A percentile compares a stretch with the other conserved stretches of the same genome.
Conservation (phyloP, 768 basidiomycete species). For the Lyophyllum semitale region DNA sequence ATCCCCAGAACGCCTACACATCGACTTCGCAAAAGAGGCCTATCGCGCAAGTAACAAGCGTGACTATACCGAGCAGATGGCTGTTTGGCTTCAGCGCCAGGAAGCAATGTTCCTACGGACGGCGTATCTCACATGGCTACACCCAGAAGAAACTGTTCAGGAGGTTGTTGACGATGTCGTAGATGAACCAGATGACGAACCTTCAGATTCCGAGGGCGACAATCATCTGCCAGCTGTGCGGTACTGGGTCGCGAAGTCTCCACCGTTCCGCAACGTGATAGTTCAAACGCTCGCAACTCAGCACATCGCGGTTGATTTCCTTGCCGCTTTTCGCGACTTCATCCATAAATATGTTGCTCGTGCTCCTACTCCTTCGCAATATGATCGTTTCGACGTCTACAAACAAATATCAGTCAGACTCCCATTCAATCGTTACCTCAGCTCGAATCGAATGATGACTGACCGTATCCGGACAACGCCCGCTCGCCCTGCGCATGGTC, state of each 20-base stretch:
- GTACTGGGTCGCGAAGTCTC: constrained; percentile 10
- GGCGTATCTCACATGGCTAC: constrained; percentile 26
- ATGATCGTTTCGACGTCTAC: constrained; percentile 10
- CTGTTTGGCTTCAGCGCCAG: too few species aligned
- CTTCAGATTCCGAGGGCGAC: constrained; percentile 5
- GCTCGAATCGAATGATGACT: background rate
- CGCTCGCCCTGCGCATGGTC: background rate
- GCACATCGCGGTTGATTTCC: constrained; percentile 4
- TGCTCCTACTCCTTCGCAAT: background rate
- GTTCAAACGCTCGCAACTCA: constrained; percentile 8
- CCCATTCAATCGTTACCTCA: constrained; percentile 5
- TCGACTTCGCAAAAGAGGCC: too few species aligned
- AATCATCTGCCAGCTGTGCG: background rate
- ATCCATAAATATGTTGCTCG: constrained; percentile 4
- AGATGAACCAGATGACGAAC: background rate
- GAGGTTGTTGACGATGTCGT: too few species aligned
- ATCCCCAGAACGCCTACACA: too few species aligned
- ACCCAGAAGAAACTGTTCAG: background rate
- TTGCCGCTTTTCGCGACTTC: constrained; percentile 8
- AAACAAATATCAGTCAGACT: constrained; percentile 3
- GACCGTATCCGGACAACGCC: constrained; percentile 1
- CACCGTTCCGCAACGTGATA: constrained; percentile 8
- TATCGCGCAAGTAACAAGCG: constrained; percentile 21
- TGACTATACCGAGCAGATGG: constrained; percentile 26
- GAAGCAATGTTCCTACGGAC: constrained; percentile 25